A percentile compares a stretch with the other conserved stretches of the same genome.
These are phyloP conservation scores for Bryoerythrophyllum caledonicum DNA, from an alignment of 225 moss, liverwort and hornwort species.

Conservation along the genomic window DNA sequence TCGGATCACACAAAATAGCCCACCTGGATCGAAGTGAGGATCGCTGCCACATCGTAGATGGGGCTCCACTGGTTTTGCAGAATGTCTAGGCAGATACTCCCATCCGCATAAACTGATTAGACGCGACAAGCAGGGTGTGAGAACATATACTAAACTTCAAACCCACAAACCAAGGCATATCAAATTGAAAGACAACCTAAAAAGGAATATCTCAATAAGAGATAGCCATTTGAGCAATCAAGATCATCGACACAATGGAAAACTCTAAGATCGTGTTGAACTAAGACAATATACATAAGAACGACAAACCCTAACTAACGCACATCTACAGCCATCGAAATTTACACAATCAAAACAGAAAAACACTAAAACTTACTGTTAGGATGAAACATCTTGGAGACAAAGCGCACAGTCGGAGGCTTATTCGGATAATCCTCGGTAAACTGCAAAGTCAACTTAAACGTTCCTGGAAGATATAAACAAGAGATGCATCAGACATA, in stretches of 20 bases:
- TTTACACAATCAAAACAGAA: not conserved
- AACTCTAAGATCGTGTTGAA: not conserved
- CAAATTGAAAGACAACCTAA: not conserved
- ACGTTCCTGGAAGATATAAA: slow-evolving; percentile 66
- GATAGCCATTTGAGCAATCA: not conserved
- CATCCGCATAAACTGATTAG: slow-evolving; percentile 94
- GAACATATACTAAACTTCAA: not conserved
- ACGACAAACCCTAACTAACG: not conserved
- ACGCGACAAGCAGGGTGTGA: slow-evolving; percentile 28
- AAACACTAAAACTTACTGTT: slow-evolving; percentile 66
- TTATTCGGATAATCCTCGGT: slow-evolving; percentile 99
- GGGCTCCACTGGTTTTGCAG: slow-evolving; percentile 99
- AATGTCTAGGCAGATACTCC: slow-evolving; percentile 98
- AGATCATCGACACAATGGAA: not conserved
- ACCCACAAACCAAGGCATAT: not conserved
- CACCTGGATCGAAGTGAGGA: slow-evolving; percentile 99
- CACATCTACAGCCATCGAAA: not conserved
- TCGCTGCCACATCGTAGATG: slow-evolving; percentile 98
- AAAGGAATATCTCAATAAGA: not conserved
- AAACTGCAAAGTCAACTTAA: slow-evolving; percentile 97
- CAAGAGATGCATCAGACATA: not conserved
- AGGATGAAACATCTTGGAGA: slow-evolving; percentile 99
- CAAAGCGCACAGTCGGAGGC: slow-evolving; percentile 97
- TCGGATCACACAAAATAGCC: slow-evolving; percentile 1
- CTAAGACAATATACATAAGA: not conserved